Evolutionary conservation across 768 basidiomycete species (phyloP), one percentile per base, ranked within the genome.

Genomic region (Lanmaoa rubissima): DNA sequence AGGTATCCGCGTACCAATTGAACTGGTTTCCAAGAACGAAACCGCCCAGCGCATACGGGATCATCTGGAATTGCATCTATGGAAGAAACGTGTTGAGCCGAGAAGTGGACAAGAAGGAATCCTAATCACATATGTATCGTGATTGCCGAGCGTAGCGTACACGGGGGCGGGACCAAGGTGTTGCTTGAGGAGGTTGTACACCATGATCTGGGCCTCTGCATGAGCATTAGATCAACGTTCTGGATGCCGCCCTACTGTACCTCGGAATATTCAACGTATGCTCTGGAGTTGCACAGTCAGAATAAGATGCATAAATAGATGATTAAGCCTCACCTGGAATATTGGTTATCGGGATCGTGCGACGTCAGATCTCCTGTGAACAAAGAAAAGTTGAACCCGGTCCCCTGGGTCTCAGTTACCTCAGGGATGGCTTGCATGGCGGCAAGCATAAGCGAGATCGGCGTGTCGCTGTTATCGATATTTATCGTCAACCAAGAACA

Each of bases 351-450:
- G 3, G 79, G 62, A 67, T 90, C 89, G 63, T 91, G 89, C 11
- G 85, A 78, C 24, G 88, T 87, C 44, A 90, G 67, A 65, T 91
- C 88, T 24, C 89, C 88, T 0, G 89, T 91, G 65, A 82, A 90
- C 14, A 90, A 39, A 0, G 81, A 81, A 71, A 82, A 89, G 34
- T 79, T 80, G 65, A 90, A 87, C 0, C 84, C 85, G 4, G 74
- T 79, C 0, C 76, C 71, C 59, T 81, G 61, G 9, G 89, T 89
- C 10, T 76, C 81, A 3, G 87, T 79, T 13, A 90, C 74, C 6
- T 78, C 77, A 9, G 87, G 88, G 49, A 91, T 87, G 0, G 86
- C 79, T 63, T 87, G 62, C 49, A 90, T 73, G 0, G 82, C 84
- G 5, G 88, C 74, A 52, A 83, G 65, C 12, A 73, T 75, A 17